These are phyloP conservation scores for Trichoderma sp. DNA, from an alignment of 2,329 filamentous ascomycete genomes.

Conservation along the genomic window DNA sequence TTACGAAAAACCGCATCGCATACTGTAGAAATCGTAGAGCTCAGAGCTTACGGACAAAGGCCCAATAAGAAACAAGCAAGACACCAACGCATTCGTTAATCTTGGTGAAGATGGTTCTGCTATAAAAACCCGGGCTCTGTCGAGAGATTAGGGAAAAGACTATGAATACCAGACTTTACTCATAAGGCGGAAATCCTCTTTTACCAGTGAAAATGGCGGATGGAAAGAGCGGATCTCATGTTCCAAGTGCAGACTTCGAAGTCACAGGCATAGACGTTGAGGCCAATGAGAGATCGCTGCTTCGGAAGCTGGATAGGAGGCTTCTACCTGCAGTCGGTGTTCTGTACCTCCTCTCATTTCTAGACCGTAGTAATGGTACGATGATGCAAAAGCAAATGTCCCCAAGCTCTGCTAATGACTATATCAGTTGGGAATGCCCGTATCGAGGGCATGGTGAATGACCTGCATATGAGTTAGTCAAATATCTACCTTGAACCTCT, in stretches of 20 bases:
- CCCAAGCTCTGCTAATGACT: conserved; percentile 30
- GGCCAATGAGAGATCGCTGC: conserved; percentile 58
- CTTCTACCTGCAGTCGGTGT: conserved; percentile 58
- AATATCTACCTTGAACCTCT: neutral
- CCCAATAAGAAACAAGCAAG: neutral
- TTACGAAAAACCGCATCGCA: conserved; percentile 12
- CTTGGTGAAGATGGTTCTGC: too few relatives aligned
- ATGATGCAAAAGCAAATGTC: conserved; percentile 36
- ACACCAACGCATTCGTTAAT: too few relatives aligned
- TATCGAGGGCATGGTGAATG: conserved; percentile 56
- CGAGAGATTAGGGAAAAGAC: neutral
- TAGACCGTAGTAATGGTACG: conserved; percentile 61
- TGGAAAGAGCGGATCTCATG: neutral
- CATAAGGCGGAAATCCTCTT: neutral
- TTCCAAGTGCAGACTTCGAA: neutral
- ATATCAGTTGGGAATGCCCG: conserved; percentile 59
- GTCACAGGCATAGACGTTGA: neutral
- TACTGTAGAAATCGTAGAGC: neutral
- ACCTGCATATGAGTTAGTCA: conserved; percentile 54
- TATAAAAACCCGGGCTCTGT: too few relatives aligned
- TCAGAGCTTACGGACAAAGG: neutral
- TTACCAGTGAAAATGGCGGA: neutral
- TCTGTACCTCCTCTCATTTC: conserved; percentile 58
- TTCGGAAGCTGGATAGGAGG: conserved; percentile 58
- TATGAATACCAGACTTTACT: too few relatives aligned